phyloP scores from a whole-genome alignment of 139 green algal species.

The Parachlorella kessleri region DNA sequence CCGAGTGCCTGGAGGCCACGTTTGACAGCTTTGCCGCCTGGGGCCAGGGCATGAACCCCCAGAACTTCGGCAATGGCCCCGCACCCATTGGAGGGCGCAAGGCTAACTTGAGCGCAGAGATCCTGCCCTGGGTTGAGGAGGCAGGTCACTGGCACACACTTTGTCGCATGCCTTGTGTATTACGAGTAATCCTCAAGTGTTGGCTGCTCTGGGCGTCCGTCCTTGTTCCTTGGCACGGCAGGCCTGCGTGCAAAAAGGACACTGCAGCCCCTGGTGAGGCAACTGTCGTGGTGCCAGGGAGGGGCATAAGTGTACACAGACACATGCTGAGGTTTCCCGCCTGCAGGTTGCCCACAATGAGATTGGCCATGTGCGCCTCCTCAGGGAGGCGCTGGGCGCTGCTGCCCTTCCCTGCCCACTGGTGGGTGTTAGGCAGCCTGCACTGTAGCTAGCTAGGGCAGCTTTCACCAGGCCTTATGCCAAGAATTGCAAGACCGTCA shows the following conservation, averaged over 20 bases:
- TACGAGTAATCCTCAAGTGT: conserved; percentile 1
- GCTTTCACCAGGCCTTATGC: too few species aligned
- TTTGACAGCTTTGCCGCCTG: conserved; percentile 51
- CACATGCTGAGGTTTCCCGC: too few species aligned
- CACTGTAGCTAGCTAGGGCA: too few species aligned
- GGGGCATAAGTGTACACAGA: too few species aligned
- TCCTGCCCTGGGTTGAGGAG: not conserved
- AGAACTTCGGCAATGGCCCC: conserved; percentile 28
- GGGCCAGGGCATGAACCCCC: conserved; percentile 34
- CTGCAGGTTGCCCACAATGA: conserved; percentile 29
- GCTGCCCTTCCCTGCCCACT: conserved; percentile 1
- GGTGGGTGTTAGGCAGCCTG: not conserved
- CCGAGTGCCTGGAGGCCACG: conserved; percentile 49
- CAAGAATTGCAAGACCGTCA: too few species aligned
- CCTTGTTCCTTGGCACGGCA: too few species aligned
- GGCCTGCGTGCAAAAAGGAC: too few species aligned
- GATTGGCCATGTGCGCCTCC: conserved; percentile 34
- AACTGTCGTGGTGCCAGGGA: too few species aligned
- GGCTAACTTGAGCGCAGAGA: conserved; percentile 34
- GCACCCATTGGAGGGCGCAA: conserved; percentile 32
- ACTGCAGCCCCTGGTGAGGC: too few species aligned
- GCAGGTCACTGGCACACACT: too few species aligned
- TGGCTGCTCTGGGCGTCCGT: too few species aligned
- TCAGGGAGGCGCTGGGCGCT: conserved; percentile 28
- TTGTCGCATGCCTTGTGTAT: too few species aligned